Evolutionary conservation across 108 stramenopile genomes (phyloP).

Genomic region (Seminavis robusta): DNA sequence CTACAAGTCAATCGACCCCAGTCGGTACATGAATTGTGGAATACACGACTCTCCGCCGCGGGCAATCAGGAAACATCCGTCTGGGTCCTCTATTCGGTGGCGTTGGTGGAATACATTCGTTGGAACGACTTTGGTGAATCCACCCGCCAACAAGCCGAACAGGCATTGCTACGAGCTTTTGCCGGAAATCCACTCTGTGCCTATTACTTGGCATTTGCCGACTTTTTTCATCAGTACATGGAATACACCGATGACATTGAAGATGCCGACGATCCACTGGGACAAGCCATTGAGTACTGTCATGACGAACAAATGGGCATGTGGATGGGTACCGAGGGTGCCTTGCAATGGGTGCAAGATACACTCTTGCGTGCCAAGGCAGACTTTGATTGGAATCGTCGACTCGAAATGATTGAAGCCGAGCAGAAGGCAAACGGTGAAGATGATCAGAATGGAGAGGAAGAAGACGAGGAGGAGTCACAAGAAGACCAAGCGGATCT

Average conservation of each 20-base stretch:
- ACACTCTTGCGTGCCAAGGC: constrained; percentile 18
- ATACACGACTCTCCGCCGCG: constrained; percentile 15
- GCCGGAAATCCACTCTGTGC: constrained; percentile 70
- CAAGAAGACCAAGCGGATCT: constrained; percentile 61
- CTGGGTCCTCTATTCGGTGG: constrained; percentile 81
- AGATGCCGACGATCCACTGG: constrained; percentile 66
- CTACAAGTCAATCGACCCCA: constrained; percentile 66
- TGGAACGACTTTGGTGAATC: constrained; percentile 25
- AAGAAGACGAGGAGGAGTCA: constrained; percentile 37
- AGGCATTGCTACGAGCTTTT: constrained; percentile 46
- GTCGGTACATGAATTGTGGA: constrained; percentile 57
- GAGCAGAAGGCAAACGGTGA: constrained; percentile 9
- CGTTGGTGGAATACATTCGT: constrained; percentile 69
- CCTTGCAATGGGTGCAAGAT: constrained; percentile 56
- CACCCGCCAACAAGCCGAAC: not conserved
- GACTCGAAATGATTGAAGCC: constrained; percentile 30
- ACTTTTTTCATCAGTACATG: constrained; percentile 64
- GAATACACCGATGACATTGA: constrained; percentile 83
- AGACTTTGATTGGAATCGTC: constrained; percentile 61
- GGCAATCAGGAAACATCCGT: constrained; percentile 45
- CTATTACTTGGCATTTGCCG: constrained; percentile 67
- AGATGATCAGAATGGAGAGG: constrained; percentile 28
- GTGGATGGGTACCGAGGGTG: constrained; percentile 77
- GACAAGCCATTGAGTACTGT: constrained; percentile 85
- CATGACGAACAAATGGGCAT: constrained; percentile 51